phyloP scores from a whole-genome alignment of 768 basidiomycete genomes.

The Gautieria morchelliformis region DNA sequence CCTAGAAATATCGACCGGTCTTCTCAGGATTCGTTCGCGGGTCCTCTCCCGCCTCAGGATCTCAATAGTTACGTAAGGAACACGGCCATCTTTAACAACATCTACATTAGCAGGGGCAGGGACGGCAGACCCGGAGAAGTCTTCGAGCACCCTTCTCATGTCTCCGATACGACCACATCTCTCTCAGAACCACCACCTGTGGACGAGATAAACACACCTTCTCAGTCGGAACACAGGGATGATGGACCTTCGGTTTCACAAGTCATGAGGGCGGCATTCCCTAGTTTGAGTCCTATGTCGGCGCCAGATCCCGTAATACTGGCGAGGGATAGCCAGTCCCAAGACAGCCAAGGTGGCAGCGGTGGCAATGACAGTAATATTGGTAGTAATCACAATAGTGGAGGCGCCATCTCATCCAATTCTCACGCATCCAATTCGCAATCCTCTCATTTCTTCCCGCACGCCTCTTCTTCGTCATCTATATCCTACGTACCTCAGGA shows the following conservation, averaged over 20 bases:
- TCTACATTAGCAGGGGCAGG: not conserved
- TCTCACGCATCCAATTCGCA: not conserved
- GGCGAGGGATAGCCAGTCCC: conserved; percentile 2
- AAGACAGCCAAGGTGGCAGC: not conserved
- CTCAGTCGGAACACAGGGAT: not conserved
- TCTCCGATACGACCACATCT: not conserved
- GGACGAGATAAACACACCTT: not conserved
- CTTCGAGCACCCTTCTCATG: not conserved
- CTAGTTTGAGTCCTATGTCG: not conserved
- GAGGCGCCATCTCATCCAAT: not conserved
- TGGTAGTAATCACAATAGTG: not conserved
- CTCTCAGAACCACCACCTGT: not conserved
- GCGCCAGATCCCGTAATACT: not conserved
- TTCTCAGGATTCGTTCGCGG: conserved; percentile 8
- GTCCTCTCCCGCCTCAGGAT: conserved; percentile 3
- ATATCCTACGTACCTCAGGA: not conserved
- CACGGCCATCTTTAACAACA: not conserved
- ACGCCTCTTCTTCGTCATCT: not conserved
- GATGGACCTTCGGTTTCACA: not conserved
- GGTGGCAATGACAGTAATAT: not conserved
- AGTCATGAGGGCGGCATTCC: not conserved
- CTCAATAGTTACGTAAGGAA: not conserved
- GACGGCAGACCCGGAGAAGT: not conserved
- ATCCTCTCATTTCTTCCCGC: not conserved
- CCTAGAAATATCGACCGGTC: conserved; percentile 5